Evolutionary conservation across 805 yeast genomes (phyloP).

Genomic region (Candida odintsovae): DNA sequence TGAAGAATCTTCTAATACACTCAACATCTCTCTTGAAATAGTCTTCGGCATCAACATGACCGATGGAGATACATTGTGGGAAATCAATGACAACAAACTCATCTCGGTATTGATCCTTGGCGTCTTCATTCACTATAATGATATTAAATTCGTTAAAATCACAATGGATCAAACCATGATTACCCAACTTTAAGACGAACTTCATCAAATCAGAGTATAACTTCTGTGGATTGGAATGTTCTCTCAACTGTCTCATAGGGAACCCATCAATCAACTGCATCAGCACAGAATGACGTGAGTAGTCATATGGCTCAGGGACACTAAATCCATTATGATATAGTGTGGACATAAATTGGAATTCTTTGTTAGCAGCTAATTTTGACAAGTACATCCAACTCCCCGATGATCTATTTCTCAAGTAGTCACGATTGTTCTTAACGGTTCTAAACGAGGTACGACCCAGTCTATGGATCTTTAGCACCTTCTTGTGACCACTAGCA

Average conservation of each 20-base stretch:
- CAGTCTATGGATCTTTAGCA: constrained; percentile 83
- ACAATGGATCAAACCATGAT: constrained; percentile 91
- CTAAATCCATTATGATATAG: constrained; percentile 68
- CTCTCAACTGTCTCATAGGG: constrained; percentile 78
- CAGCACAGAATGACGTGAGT: constrained; percentile 84
- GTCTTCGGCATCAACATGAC: constrained; percentile 80
- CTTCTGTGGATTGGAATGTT: constrained; percentile 61
- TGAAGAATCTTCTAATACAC: constrained; percentile 81
- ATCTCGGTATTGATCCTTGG: constrained; percentile 40
- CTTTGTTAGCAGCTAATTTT: constrained; percentile 86
- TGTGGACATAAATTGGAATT: constrained; percentile 80
- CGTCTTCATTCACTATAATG: constrained; percentile 65
- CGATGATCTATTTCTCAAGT: constrained; percentile 64
- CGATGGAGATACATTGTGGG: constrained; percentile 95
- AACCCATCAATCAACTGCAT: constrained; percentile 91
- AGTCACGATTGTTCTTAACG: constrained; percentile 91
- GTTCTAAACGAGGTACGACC: constrained; percentile 93
- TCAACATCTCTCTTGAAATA: constrained; percentile 92
- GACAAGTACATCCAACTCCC: constrained; percentile 92
- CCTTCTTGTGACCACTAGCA: constrained; percentile 56
- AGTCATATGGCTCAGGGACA: constrained; percentile 87
- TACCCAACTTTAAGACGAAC: constrained; percentile 77
- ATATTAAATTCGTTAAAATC: constrained; percentile 97
- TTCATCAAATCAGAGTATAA: constrained; percentile 83
- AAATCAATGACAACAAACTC: constrained; percentile 93